Base-by-base conservation (phyloP, 352 stramenopile genomes). In the Albugo laibachii region DNA sequence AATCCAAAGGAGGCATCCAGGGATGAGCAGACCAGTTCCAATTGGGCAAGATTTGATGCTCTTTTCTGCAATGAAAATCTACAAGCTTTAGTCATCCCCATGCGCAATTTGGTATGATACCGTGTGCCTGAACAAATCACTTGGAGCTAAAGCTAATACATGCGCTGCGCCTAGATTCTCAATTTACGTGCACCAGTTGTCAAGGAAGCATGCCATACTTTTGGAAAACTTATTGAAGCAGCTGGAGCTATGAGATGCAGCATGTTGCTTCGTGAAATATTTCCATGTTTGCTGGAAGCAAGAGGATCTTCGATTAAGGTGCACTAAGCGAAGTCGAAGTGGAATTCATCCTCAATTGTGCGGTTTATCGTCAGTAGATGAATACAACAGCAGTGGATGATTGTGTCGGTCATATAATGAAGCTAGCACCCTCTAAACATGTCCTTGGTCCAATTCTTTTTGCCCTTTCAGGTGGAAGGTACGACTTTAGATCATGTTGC, bases 171-270 rank as follows among this genome's bases (percentile, higher is more conserved):
- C 16, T 15, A 68, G 60, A 16, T 68, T 14, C 50, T 65, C 35
- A 66, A 83, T 19, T 54, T 83, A 46, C 61, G 70, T 47, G 78
- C 66, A 2, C 59, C 63, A 12, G 69, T 83, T 14, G 65, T 83
- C 18, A 80, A 78, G 31, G 69, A 77, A 44, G 67, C 62, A 8
- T 80, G 70, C 15, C 52, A 64, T 1, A 70, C 70, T 38, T 62
- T 83, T 38, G 55, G 65, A 31, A 43, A 56, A 34, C 45, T 83
- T 2, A 52, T 69, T 5, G 46, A 45, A 13, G 61, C 46, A 4
- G 46, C 80, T 1, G 65, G 63, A 8, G 49, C 62, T 0, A 43
- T 50, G 14, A 63, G 61, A 45, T 70, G 63, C 55, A 77, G 74
- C 18, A 66, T 70, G 12, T 54, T 83, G 18, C 49, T 79, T 34